These are phyloP conservation scores for Coemansia sp. DNA, from an alignment of 192 early-diverging fungal genomes.

Conservation along the genomic window DNA sequence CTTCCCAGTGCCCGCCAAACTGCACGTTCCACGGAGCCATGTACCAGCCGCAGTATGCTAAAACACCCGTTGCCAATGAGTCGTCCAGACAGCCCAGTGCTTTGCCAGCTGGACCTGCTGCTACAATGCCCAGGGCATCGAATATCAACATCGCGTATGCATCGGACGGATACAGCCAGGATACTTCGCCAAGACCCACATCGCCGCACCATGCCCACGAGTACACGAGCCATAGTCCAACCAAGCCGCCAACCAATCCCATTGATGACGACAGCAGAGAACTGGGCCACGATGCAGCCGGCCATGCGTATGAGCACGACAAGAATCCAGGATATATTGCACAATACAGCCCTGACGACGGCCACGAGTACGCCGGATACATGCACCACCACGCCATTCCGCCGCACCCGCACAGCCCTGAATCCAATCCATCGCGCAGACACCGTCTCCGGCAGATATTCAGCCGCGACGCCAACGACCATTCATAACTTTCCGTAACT, in stretches of 20 bases:
- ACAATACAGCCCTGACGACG: neutral
- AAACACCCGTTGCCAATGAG: neutral
- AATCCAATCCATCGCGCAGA: conserved; percentile 17
- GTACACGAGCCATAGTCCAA: neutral
- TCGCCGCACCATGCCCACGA: neutral
- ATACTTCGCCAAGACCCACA: conserved; percentile 5
- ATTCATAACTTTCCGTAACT: neutral
- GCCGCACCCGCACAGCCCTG: neutral
- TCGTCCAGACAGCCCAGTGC: neutral
- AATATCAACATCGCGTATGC: conserved; percentile 1
- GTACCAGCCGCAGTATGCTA: neutral
- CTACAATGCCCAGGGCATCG: neutral
- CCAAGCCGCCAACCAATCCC: neutral
- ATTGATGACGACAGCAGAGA: conserved; percentile 7
- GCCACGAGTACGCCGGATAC: neutral
- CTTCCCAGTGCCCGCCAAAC: conserved; percentile 7
- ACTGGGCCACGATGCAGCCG: neutral
- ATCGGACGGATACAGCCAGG: conserved; percentile 4
- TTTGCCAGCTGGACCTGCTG: neutral
- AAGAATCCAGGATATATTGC: neutral
- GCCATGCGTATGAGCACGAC: neutral
- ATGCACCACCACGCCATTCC: neutral
- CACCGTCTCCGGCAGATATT: conserved; percentile 26
- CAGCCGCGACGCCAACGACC: neutral
- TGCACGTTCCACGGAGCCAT: conserved; percentile 1